These are phyloP conservation scores for Paulownia fortunei DNA, from an alignment of 257 asterid genomes.

Conservation along the genomic window DNA sequence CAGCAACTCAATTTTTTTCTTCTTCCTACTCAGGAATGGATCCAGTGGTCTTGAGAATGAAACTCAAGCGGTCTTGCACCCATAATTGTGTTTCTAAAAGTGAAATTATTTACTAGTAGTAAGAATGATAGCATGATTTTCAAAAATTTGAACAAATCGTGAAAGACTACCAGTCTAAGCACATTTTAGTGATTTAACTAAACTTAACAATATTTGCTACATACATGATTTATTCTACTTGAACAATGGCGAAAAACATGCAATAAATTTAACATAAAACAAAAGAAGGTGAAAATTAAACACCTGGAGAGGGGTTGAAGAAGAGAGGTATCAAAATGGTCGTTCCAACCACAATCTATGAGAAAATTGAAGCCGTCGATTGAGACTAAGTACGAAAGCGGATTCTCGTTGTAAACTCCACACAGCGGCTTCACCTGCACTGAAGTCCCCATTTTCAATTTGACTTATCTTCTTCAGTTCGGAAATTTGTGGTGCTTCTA, in stretches of 20 bases:
- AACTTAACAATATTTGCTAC: background rate
- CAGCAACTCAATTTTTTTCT: background rate
- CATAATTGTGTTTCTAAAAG: background rate
- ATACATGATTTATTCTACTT: background rate
- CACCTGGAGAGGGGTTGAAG: conserved; percentile 95
- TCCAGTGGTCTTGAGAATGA: background rate
- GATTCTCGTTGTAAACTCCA: conserved; percentile 93
- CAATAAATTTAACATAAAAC: conserved; percentile 1
- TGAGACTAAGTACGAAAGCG: conserved; percentile 88
- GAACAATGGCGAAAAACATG: background rate
- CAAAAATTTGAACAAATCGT: background rate
- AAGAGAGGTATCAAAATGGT: conserved; percentile 90
- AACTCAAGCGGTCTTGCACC: background rate
- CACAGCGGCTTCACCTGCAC: conserved; percentile 96
- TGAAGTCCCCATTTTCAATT: conserved; percentile 79
- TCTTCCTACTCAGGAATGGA: background rate
- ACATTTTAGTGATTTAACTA: background rate
- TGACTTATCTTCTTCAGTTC: background rate
- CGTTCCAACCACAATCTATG: conserved; percentile 97
- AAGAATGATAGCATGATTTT: background rate
- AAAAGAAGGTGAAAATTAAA: background rate
- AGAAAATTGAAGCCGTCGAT: conserved; percentile 91
- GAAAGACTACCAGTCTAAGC: background rate
- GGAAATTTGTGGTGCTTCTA: background rate
- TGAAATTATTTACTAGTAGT: background rate